Percentiles rank a stretch among this genome's conserved stretches.
phyloP scores from a whole-genome alignment of 129 eudicot species.

The carrot (Daucus carota) region DH1_v3.0 NC_030381.2:45709001-45709500 shows the following conservation, averaged over 20 bases:
- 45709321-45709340: not conserved
- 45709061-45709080: no score
- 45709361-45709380: not conserved
- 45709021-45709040: no score
- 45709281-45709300: not conserved
- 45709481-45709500: constrained; percentile 25
- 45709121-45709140: no score
- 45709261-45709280: no score
- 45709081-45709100: no score
- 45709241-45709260: no score
- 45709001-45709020: no score
- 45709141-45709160: no score
- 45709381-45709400: constrained; percentile 15
- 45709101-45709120: no score
- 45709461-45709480: constrained; percentile 34
- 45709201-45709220: not conserved
- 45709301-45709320: not conserved
- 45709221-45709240: not conserved
- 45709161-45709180: no score
- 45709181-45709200: no score
- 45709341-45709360: not conserved
- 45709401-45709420: constrained; percentile 26
- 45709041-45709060: no score
- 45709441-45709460: constrained; percentile 29
- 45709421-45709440: constrained; percentile 14